A percentile compares a stretch with the other conserved stretches of the same genome.
These are phyloP conservation scores for Amanita pseudoporphyria DNA, from an alignment of 768 basidiomycete genomes.

Conservation along the genomic window DNA sequence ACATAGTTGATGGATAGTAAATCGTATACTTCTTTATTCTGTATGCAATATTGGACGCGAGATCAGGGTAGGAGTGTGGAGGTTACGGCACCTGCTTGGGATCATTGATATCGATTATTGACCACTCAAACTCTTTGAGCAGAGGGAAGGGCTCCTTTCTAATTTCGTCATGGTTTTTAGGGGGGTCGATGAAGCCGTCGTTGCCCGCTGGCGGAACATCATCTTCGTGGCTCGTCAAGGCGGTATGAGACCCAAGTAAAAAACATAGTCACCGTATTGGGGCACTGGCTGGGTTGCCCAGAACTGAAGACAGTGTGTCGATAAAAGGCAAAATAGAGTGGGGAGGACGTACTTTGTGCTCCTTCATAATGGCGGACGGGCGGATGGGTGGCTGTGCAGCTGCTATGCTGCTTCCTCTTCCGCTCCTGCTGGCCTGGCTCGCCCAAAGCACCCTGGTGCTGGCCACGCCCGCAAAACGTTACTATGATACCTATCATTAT, in stretches of 20 bases:
- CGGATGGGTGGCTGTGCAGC: conserved; percentile 10
- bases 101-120: conserved; percentile 68
- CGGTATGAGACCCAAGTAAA: not conserved
- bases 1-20: conserved; percentile 91
- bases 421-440: conserved; percentile 24
- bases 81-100: conserved; percentile 52
- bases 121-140: conserved; percentile 93
- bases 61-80: not conserved
- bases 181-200: conserved; percentile 87
- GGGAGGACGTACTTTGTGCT: conserved; percentile 64
- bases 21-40: conserved; percentile 90
- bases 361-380: conserved; percentile 43
- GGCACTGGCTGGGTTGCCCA: conserved; percentile 98
- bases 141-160: conserved; percentile 82
- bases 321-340: not conserved
- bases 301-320: conserved; percentile 45
- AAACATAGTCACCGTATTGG: conserved; percentile 48
- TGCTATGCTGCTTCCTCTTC: conserved; percentile 21
- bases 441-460: conserved; percentile 21
- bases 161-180: conserved; percentile 67
- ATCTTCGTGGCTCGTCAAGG: conserved; percentile 26
- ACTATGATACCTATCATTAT: conserved; percentile 66
- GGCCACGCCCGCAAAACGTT: conserved; percentile 35
- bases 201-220: conserved; percentile 47
- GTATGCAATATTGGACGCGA: conserved; percentile 3